phyloP scores from a whole-genome alignment of 169 alveolate genomes.

The Amoebophrya sp. region DNA sequence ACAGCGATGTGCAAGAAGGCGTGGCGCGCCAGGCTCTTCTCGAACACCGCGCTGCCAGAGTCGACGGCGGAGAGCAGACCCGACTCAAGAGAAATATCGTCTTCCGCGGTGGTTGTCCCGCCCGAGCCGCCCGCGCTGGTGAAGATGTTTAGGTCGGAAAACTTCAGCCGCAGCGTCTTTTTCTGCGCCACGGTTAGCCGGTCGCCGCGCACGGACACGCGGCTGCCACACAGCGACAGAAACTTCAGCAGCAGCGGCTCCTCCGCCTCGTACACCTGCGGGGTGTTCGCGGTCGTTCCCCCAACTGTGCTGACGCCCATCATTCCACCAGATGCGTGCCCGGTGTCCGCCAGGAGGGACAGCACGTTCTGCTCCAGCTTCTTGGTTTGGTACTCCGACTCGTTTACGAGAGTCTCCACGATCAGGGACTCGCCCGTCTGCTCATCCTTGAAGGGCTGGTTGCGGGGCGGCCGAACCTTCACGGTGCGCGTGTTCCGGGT shows the following conservation, averaged over 20 bases:
- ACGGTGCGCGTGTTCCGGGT: neutral
- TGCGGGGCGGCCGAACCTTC: slow-evolving; percentile 19
- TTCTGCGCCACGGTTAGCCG: slow-evolving; percentile 6
- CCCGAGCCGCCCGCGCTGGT: too few species aligned
- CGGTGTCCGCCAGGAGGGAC: neutral
- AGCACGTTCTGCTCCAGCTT: neutral
- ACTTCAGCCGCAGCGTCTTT: neutral
- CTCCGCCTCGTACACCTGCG: neutral
- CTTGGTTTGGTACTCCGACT: neutral
- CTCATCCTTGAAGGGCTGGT: neutral
- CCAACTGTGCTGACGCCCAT: neutral
- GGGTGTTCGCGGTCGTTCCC: too few species aligned
- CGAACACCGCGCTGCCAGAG: too few species aligned
- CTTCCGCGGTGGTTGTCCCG: too few species aligned
- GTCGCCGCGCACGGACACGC: neutral
- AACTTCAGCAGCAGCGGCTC: neutral
- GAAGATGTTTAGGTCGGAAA: neutral
- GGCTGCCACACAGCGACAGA: neutral
- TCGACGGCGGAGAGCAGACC: too few species aligned
- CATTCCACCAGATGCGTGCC: neutral
- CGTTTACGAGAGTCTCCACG: neutral
- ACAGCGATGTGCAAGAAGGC: neutral
- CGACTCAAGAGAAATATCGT: too few species aligned
- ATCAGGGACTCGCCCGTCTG: neutral
- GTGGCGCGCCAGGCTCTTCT: neutral